These are phyloP conservation scores for Withania somnifera DNA, from an alignment of 305 asterid species.

Conservation along the genomic window DNA sequence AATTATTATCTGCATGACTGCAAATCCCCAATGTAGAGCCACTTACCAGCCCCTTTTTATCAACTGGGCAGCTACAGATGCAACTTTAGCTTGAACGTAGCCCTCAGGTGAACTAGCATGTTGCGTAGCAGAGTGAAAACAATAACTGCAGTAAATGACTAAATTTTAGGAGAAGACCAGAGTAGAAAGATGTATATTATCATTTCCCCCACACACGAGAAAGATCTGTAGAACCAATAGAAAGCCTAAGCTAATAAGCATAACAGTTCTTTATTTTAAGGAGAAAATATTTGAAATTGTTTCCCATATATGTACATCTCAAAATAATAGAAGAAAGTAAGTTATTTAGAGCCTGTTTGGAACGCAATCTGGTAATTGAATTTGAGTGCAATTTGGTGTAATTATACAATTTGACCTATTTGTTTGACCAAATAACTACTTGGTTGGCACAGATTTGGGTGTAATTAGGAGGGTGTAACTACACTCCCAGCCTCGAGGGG, in stretches of 20 bases:
- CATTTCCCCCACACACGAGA: not conserved
- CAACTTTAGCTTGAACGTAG: slow-evolving; percentile 71
- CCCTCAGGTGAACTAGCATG: slow-evolving; percentile 69
- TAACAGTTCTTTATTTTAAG: not conserved
- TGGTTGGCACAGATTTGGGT: too few relatives aligned
- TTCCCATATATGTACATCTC: not conserved
- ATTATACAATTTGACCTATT: too few relatives aligned
- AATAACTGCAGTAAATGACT: slow-evolving; percentile 53
- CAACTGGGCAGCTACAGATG: slow-evolving; percentile 86
- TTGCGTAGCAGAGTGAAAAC: slow-evolving; percentile 62
- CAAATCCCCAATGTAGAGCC: slow-evolving; percentile 10
- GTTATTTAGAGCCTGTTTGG: too few relatives aligned
- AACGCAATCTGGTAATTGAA: too few relatives aligned
- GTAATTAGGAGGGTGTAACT: too few relatives aligned
- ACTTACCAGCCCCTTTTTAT: slow-evolving; percentile 94
- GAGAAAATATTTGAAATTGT: not conserved
- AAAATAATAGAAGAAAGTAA: not conserved
- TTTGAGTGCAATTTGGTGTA: too few relatives aligned
- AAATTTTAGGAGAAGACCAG: not conserved
- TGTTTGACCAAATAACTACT: too few relatives aligned
- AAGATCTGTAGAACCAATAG: not conserved
- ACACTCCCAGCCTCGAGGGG: too few relatives aligned
- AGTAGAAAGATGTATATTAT: not conserved
- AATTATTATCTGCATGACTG: not conserved
- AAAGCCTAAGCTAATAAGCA: not conserved